Conservation (phyloP, 73 alveolate species). For the Paraurostyla sp. region DNA sequence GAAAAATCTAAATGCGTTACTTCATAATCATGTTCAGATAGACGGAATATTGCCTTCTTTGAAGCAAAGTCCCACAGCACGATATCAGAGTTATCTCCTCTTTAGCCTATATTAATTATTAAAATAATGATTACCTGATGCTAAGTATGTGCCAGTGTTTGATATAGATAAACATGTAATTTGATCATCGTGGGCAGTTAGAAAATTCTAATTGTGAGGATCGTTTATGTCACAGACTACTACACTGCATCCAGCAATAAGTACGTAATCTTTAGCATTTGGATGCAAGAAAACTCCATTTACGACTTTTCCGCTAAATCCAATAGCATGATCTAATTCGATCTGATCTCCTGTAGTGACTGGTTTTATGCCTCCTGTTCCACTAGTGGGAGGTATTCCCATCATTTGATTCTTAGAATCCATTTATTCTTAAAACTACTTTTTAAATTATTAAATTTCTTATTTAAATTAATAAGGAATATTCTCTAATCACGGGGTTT, state of each 20-base stretch:
- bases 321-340: slow-evolving; percentile 97
- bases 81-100: slow-evolving; percentile 97
- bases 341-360: slow-evolving; percentile 74
- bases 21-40: slow-evolving; percentile 97
- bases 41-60: slow-evolving; percentile 83
- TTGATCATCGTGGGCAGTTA: slow-evolving; percentile 97
- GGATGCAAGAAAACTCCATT: slow-evolving; percentile 93
- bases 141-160: slow-evolving; percentile 89
- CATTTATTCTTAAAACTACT: slow-evolving; percentile 3
- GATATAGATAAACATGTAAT: slow-evolving; percentile 94
- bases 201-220: slow-evolving; percentile 93
- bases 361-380: neutral
- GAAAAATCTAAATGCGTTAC: slow-evolving; percentile 91
- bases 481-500: too few relatives aligned
- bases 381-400: neutral
- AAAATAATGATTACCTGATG: slow-evolving; percentile 70
- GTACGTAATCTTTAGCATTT: slow-evolving; percentile 89
- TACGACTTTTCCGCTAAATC: slow-evolving; percentile 90
- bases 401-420: neutral
- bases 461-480: neutral
- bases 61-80: slow-evolving; percentile 94
- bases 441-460: neutral
- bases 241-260: slow-evolving; percentile 94
- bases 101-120: slow-evolving; percentile 76
- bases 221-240: slow-evolving; percentile 94